Base-by-base conservation (phyloP, 495 filamentous ascomycete genomes). In the Penicillium canariense region DNA sequence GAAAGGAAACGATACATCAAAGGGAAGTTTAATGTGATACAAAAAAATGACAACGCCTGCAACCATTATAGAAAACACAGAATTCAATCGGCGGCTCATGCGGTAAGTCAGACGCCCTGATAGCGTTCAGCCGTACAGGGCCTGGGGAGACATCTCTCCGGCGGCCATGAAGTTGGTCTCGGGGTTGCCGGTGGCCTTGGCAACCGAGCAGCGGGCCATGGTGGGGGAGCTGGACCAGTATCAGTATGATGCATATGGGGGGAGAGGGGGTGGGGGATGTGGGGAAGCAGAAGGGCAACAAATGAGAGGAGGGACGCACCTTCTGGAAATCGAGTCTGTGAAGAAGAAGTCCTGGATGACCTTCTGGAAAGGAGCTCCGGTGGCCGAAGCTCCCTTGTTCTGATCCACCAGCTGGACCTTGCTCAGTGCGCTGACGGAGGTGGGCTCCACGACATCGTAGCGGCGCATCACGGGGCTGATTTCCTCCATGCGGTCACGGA, bases 321-420 rank as follows among this genome's bases (percentile, higher is more conserved):
- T 95, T 78, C 95, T 86, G 10, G 90, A 94, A 66, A 98, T 97
- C 18, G 85, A 82, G 71, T 98, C 94, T 55, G 94, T 98, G 68
- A 98, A 96, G 76, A 88, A 98, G 73, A 97, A 98, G 70, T 98
- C 89, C 60, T 96, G 83, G 58, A 98, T 88, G 25, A 87, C 84
- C 74, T 85, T 88, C 77, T 82, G 88, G 67, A 98, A 80, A 3
- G 87, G 84, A 63, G 79, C 71, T 2, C 80, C 82, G 11, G 73
- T 87, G 4, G 81, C 49, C 68, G 90, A 86, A 14, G 81, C 66
- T 9, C 90, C 91, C 81, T 91, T 96, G 77, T 98, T 97, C 67
- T 94, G 89, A 62, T 97, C 95, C 44, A 96, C 87, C 54, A 97
- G 76, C 72, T 97, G 93, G 51, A 93, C 84, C 79, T 91, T 97